Conservation (phyloP, 2,329 filamentous ascomycete species). For the Aspergillus sp. region DNA sequence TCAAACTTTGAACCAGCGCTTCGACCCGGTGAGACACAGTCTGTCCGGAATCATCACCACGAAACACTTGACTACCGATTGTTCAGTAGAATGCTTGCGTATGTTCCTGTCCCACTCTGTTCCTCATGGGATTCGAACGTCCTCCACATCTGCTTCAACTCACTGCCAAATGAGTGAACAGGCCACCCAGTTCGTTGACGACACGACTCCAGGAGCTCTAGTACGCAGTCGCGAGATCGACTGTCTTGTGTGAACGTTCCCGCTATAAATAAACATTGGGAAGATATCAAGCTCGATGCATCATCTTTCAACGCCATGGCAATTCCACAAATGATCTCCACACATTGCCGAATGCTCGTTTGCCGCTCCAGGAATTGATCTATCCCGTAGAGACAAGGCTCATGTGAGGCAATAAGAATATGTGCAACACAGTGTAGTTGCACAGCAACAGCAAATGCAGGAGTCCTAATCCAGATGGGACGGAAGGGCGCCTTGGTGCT, state of each 20-base stretch:
- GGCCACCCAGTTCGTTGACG: constrained; percentile 29
- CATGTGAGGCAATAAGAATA: constrained; percentile 28
- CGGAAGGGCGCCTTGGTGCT: constrained; percentile 17
- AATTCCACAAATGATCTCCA: constrained; percentile 33
- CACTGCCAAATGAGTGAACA: constrained; percentile 24
- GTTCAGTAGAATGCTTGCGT: not conserved
- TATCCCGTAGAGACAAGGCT: constrained; percentile 29
- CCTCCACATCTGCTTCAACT: constrained; percentile 27
- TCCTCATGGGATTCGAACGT: not conserved
- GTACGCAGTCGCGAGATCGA: constrained; percentile 18
- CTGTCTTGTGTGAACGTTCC: constrained; percentile 22
- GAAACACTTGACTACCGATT: not conserved
- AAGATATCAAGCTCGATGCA: constrained; percentile 30
- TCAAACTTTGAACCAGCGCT: not conserved
- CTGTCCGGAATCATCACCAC: not conserved
- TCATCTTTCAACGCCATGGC: constrained; percentile 30
- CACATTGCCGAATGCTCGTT: constrained; percentile 21
- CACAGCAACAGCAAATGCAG: constrained; percentile 30
- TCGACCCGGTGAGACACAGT: not conserved
- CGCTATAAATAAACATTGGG: constrained; percentile 33
- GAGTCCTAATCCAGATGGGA: constrained; percentile 31
- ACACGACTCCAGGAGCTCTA: constrained; percentile 26
- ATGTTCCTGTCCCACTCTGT: not conserved
- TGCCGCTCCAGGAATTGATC: constrained; percentile 26
- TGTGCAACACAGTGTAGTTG: constrained; percentile 28